A percentile compares a stretch with the other conserved stretches of the same genome.
Evolutionary conservation across 176 grass and related monocot species (phyloP).

Genomic region (Musa acuminata): DNA sequence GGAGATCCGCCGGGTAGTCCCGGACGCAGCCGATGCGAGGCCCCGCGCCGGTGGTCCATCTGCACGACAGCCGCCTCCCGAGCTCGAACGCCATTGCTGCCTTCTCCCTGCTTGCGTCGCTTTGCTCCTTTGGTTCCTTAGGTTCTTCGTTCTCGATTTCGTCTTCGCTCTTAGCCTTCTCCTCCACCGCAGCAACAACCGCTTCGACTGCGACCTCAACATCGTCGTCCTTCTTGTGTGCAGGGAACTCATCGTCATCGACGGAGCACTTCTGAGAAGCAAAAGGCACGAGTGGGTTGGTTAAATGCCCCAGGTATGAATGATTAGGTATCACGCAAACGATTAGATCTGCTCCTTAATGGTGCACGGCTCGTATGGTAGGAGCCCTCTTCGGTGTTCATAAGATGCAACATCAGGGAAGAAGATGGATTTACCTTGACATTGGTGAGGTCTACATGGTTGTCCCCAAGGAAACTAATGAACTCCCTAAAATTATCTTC

Average conservation of each 20-base stretch:
- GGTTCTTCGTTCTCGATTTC: conserved; percentile 1
- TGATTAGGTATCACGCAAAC: no score
- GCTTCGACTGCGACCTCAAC: conserved; percentile 3
- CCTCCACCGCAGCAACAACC: not conserved
- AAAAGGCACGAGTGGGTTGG: not conserved
- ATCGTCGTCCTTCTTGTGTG: conserved; percentile 24
- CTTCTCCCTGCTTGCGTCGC: not conserved
- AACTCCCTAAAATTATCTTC: conserved; percentile 94
- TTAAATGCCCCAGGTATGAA: no score
- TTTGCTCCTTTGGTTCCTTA: conserved; percentile 15
- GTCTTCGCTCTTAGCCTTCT: conserved; percentile 4
- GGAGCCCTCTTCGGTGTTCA: not conserved
- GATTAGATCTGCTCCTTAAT: no score
- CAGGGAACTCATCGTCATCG: conserved; percentile 62
- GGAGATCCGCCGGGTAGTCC: conserved; percentile 79
- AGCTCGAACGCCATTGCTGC: not conserved
- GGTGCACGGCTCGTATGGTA: no score
- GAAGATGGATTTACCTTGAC: conserved; percentile 59
- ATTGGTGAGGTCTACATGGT: conserved; percentile 69
- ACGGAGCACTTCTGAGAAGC: conserved; percentile 53
- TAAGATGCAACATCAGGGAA: conserved; percentile 1
- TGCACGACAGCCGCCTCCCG: conserved; percentile 39
- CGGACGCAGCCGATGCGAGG: conserved; percentile 81
- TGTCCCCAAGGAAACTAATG: conserved; percentile 73
- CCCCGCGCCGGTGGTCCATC: conserved; percentile 66